Evolutionary conservation across 352 stramenopile species (phyloP).

Genomic region (Phytophthora sansomeana): DNA sequence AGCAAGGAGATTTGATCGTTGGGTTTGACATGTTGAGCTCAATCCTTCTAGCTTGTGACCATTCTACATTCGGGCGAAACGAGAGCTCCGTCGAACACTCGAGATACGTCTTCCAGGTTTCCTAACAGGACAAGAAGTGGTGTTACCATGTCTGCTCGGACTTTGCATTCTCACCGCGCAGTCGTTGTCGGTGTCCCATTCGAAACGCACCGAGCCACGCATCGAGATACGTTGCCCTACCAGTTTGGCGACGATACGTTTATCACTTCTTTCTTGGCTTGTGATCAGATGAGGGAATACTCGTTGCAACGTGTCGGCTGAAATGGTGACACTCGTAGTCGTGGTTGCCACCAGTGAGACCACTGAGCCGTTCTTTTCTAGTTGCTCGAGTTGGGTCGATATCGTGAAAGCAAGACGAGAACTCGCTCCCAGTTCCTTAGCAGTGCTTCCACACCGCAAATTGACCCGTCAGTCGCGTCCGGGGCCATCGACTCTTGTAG

Average conservation of each 20-base stretch:
- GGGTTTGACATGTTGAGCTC: constrained; percentile 1
- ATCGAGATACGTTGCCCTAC: constrained; percentile 5
- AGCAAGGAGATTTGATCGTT: not conserved
- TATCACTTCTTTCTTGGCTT: not conserved
- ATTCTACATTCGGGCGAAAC: constrained; percentile 9
- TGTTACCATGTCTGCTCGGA: constrained; percentile 15
- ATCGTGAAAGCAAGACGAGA: constrained; percentile 6
- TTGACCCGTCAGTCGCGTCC: constrained; percentile 3
- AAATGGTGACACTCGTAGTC: constrained; percentile 10
- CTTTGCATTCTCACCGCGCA: constrained; percentile 3
- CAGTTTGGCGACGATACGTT: constrained; percentile 3
- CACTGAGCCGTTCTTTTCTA: not conserved
- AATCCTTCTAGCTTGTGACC: not conserved
- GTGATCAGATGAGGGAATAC: constrained; percentile 8
- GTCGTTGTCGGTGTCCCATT: not conserved
- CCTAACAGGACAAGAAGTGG: constrained; percentile 9
- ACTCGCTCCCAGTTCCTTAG: constrained; percentile 1
- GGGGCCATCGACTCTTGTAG: not conserved
- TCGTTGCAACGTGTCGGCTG: not conserved
- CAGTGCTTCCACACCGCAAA: not conserved
- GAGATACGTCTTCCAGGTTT: constrained; percentile 9
- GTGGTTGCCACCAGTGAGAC: constrained; percentile 12
- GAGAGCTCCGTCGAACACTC: constrained; percentile 6
- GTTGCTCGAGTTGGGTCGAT: constrained; percentile 7
- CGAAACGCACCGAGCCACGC: constrained; percentile 14